Conservation (phyloP, 345 rosid species). For the Syzygium jambos region DNA sequence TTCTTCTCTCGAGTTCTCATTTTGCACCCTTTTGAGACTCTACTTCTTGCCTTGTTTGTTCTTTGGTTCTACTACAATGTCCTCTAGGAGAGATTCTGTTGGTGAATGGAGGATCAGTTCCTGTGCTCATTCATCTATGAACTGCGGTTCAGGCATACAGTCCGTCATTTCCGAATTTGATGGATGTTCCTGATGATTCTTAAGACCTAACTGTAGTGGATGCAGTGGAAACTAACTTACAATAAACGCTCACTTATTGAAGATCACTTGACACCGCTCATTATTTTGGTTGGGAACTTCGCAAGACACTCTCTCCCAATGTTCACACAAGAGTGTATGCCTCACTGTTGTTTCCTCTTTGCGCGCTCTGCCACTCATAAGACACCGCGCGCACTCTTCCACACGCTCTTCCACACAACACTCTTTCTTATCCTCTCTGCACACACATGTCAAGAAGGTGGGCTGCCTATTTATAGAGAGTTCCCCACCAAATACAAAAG, state of each 20-base stretch:
- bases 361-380: not conserved
- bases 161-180: not conserved
- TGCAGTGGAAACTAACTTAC: too few species aligned
- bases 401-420: not conserved
- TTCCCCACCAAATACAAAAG: not conserved
- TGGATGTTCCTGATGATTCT: not conserved
- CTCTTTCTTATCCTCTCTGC: not conserved
- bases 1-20: too few species aligned
- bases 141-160: not conserved
- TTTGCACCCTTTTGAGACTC: too few species aligned
- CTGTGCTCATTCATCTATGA: not conserved
- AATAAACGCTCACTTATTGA: too few species aligned
- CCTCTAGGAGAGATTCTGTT: too few species aligned
- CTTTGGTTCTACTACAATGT: too few species aligned
- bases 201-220: not conserved
- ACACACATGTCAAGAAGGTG: not conserved
- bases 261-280: too few species aligned
- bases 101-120: not conserved
- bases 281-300: too few species aligned
- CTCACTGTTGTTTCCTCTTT: too few species aligned
- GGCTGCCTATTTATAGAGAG: not conserved
- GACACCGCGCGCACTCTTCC: not conserved
- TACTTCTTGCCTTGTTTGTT: too few species aligned
- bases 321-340: too few species aligned
- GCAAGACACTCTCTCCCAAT: too few species aligned